phyloP scores from a whole-genome alignment of 495 filamentous ascomycete species.

The Hypomontagnella submonticulosa region DNA sequence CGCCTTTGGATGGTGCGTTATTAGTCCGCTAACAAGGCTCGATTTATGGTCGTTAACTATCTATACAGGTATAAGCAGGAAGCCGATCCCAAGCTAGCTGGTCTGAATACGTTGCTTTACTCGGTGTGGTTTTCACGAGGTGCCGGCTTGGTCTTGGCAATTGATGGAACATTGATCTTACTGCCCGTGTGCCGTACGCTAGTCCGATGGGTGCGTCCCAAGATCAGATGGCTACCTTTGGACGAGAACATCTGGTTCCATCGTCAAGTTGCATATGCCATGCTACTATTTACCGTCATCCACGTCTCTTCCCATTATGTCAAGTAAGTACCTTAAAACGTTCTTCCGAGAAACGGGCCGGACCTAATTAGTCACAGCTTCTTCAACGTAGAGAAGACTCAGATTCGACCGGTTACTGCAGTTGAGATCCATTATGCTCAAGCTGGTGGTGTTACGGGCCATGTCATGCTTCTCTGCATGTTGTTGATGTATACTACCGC shows the following conservation, averaged over 20 bases:
- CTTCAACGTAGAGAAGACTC: constrained; percentile 90
- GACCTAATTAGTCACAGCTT: constrained; percentile 70
- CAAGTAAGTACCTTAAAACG: constrained; percentile 72
- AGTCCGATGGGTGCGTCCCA: constrained; percentile 83
- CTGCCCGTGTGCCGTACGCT: constrained; percentile 95
- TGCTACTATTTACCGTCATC: constrained; percentile 83
- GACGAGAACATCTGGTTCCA: constrained; percentile 98
- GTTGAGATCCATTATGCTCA: constrained; percentile 94
- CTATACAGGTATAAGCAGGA: constrained; percentile 78
- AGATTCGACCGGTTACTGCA: constrained; percentile 82
- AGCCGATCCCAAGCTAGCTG: constrained; percentile 70
- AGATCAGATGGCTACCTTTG: constrained; percentile 86
- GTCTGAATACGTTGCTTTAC: constrained; percentile 82
- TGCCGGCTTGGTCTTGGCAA: constrained; percentile 81
- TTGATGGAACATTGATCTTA: constrained; percentile 88
- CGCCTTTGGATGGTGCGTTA: constrained; percentile 83
- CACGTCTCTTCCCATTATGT: constrained; percentile 90
- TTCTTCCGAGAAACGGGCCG: neutral
- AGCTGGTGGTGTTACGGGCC: constrained; percentile 91
- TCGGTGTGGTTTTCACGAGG: constrained; percentile 98
- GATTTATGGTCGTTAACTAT: constrained; percentile 39
- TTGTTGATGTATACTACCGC: constrained; percentile 97
- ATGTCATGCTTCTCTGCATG: constrained; percentile 99
- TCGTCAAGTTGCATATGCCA: constrained; percentile 89
- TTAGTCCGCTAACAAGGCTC: constrained; percentile 3